phyloP scores from a whole-genome alignment of 371 early-diverging fungal species.

The Mucor piriformis region DNA sequence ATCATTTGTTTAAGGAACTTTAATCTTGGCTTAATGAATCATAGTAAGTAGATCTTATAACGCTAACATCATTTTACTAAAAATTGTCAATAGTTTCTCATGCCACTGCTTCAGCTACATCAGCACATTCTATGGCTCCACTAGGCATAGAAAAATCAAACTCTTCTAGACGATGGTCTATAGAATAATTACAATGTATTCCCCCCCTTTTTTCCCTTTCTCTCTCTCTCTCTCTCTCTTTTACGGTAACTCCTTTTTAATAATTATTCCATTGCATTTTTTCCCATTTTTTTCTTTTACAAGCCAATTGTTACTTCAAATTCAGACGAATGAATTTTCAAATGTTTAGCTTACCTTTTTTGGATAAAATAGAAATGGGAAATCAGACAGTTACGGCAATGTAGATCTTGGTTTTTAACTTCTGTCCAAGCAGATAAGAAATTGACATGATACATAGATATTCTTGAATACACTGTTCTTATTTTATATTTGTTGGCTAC shows the following conservation, averaged over 20 bases:
- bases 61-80: not conserved
- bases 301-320: no score
- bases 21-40: conserved; percentile 37
- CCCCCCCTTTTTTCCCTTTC: not conserved
- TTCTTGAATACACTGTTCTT: no score
- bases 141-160: conserved; percentile 33
- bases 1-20: conserved; percentile 34
- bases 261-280: conserved; percentile 1
- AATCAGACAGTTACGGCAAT: no score
- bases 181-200: conserved; percentile 23
- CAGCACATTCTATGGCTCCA: conserved; percentile 33
- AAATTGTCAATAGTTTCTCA: conserved; percentile 25
- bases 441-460: no score
- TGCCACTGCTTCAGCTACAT: conserved; percentile 31
- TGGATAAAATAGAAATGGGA: no score
- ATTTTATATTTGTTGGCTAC: no score
- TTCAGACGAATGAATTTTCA: no score
- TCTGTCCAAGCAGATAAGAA: no score
- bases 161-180: conserved; percentile 37
- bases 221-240: not conserved
- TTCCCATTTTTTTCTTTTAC: not conserved
- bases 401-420: no score
- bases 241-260: not conserved
- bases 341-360: no score
- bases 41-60: conserved; percentile 23